Evolutionary conservation across 2,329 filamentous ascomycete genomes (phyloP).

Genomic region (Neurospora sp.): DNA sequence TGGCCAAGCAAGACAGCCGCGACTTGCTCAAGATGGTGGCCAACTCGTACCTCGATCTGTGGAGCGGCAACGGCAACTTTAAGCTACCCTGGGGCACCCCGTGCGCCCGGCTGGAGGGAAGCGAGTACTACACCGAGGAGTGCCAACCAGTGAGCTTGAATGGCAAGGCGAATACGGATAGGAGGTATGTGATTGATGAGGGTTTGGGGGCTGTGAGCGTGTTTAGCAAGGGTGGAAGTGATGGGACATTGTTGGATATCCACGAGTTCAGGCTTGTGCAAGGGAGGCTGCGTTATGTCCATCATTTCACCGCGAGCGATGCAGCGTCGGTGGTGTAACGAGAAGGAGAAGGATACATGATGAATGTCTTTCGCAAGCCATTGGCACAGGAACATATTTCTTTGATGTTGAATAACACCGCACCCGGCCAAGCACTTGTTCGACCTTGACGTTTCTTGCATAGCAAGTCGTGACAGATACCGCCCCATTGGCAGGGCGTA

Average conservation of each 20-base stretch:
- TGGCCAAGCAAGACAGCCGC: constrained; percentile 1
- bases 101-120: constrained; percentile 23
- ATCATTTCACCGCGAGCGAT: not conserved
- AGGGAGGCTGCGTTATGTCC: constrained; percentile 7
- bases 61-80: constrained; percentile 10
- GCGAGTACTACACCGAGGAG: constrained; percentile 12
- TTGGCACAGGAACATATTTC: not conserved
- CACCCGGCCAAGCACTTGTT: not conserved
- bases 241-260: constrained; percentile 7
- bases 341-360: not conserved
- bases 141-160: not conserved
- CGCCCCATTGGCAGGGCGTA: too few relatives aligned
- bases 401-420: not conserved
- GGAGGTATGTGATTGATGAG: constrained; percentile 6
- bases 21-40: constrained; percentile 4
- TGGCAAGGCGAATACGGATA: constrained; percentile 1
- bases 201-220: constrained; percentile 6
- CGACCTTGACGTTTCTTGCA: not conserved
- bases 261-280: constrained; percentile 6
- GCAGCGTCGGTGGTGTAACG: not conserved
- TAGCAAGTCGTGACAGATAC: not conserved
- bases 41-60: constrained; percentile 8
- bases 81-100: constrained; percentile 27
- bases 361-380: not conserved
- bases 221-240: constrained; percentile 6